Conservation (phyloP, 2,329 filamentous ascomycete genomes). For the Arthroderma sp. region DNA sequence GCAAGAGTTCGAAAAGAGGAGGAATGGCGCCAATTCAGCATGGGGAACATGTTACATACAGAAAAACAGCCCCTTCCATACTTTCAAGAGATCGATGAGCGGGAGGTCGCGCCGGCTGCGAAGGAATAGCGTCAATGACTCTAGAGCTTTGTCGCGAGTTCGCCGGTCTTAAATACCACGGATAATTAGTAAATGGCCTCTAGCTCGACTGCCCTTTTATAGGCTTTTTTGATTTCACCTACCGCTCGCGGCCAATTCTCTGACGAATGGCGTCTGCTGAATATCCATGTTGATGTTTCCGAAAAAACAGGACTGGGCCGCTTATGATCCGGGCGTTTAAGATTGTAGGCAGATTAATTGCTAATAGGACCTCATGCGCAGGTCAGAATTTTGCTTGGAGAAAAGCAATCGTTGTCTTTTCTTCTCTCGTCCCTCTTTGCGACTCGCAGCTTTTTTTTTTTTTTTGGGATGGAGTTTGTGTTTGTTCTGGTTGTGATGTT, state of each 20-base stretch:
- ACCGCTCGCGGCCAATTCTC: constrained; percentile 76
- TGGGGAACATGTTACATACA: constrained; percentile 28
- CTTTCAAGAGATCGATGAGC: constrained; percentile 62
- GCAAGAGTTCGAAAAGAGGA: neutral
- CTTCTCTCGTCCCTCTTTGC: too few relatives aligned
- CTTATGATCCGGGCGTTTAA: too few relatives aligned
- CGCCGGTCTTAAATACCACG: constrained; percentile 49
- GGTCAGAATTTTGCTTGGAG: too few relatives aligned
- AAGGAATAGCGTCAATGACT: constrained; percentile 66
- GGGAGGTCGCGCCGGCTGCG: constrained; percentile 48
- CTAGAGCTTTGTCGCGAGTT: constrained; percentile 62
- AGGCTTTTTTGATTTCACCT: constrained; percentile 17
- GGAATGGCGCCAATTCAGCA: neutral
- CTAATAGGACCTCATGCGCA: too few relatives aligned
- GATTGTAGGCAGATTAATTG: too few relatives aligned
- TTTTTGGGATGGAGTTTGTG: too few relatives aligned
- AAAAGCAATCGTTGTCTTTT: too few relatives aligned
- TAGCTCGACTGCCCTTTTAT: too few relatives aligned
- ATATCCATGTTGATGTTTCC: constrained; percentile 14
- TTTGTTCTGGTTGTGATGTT: too few relatives aligned
- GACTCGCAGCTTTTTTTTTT: too few relatives aligned
- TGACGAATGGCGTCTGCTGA: constrained; percentile 56
- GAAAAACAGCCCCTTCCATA: constrained; percentile 94
- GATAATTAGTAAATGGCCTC: constrained; percentile 8
- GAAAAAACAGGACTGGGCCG: too few relatives aligned